Evolutionary conservation across 225 moss, liverwort and hornwort species (phyloP), one percentile per base, ranked within the genome.

Genomic region (Bryum argenteum): DNA sequence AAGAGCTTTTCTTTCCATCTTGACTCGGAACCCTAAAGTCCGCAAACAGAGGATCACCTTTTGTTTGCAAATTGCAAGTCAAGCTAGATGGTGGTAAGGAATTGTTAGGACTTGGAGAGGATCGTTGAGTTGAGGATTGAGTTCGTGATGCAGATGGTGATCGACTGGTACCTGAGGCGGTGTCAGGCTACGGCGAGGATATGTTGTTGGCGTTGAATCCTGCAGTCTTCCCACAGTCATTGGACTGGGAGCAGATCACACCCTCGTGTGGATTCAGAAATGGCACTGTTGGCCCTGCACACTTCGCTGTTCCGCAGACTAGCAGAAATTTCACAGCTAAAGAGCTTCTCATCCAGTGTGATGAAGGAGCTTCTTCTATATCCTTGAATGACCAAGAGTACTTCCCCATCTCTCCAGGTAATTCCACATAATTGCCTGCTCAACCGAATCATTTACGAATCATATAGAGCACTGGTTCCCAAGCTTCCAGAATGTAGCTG

Each of bases 341-440:
- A 33, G 33, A 73, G 54, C 65, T 74, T 61, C 38, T 41, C 50
- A 67, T 84, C 62, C 73, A 71, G 57, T 84, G 84, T 28, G 66
- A 77, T 23, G 51, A 74, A 71, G 74, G 83, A 55, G 77, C 73
- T 66, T 73, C 84, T 58, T 77, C 60, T 51, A 16, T 84, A 57
- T 84, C 77, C 50, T 52, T 80, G 1, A 80, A 80, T 52, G 71
- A 66, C 16, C 77, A 84, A 66, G 80, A 80, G 47, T 80, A 74
- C 52, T 80, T 77, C 28, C 52, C 77, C 55, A 80, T 84, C 50
- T 52, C 42, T 58, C 50, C 39, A 76, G 80, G 80, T 76, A 76
- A 45, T 52, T 74, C 22, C 13, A 61, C 38, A 28, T 39, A 43
- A 28, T 20, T 8, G 51, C 41, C 28, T 61, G 54, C 54, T 61